Conservation (phyloP, 306 rosid species). For the Styphnolobium japonicum region DNA sequence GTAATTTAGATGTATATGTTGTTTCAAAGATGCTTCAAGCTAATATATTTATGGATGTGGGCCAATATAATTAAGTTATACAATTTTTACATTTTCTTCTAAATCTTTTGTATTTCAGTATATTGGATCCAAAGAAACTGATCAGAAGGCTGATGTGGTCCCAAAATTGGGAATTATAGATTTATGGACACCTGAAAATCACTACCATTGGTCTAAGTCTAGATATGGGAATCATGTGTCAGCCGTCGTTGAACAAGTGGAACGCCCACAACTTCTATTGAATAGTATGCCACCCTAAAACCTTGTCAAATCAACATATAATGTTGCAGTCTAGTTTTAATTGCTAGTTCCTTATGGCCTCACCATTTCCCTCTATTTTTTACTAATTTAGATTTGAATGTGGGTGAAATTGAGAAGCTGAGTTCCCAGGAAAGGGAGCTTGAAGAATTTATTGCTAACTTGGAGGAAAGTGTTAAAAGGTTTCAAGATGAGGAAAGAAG, state of each 20-base stretch:
- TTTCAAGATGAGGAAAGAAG: conserved; percentile 54
- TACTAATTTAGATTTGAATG: conserved; percentile 56
- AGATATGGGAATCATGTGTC: conserved; percentile 87
- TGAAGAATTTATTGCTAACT: conserved; percentile 46
- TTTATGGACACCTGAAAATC: conserved; percentile 94
- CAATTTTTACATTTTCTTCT: neutral
- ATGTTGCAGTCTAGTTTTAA: neutral
- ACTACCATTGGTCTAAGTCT: conserved; percentile 75
- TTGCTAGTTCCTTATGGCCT: neutral
- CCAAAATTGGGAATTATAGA: conserved; percentile 59
- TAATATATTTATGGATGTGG: neutral
- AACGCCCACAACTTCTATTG: conserved; percentile 50
- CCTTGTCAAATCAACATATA: neutral
- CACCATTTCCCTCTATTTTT: neutral
- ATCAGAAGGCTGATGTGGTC: conserved; percentile 70
- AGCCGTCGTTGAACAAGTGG: conserved; percentile 62
- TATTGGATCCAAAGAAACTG: conserved; percentile 78
- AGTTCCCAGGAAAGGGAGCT: conserved; percentile 54
- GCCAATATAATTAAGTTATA: conserved; percentile 11
- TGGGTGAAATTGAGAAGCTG: conserved; percentile 67
- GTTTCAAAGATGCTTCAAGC: neutral
- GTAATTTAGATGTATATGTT: neutral
- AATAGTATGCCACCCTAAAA: conserved; percentile 51
- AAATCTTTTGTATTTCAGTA: conserved; percentile 48
- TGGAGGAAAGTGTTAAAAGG: conserved; percentile 48